phyloP scores from a whole-genome alignment of 1,284 basidiomycete species.

The Cryptococcus neoformans region DNA sequence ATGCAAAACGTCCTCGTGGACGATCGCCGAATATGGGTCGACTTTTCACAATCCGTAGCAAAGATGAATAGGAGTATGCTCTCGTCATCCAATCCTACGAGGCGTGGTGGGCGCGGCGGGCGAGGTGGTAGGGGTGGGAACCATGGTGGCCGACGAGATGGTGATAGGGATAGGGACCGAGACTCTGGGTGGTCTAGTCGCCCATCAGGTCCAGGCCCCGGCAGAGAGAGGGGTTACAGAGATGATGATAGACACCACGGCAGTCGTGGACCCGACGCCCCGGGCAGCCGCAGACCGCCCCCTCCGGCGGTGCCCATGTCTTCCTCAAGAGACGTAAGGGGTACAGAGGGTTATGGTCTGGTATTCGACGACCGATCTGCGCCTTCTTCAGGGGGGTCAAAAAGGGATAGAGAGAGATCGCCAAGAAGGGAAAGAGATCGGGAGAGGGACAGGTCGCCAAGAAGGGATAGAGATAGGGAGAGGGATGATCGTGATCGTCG shows the following conservation, averaged over 20 bases:
- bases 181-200: conserved; percentile 1
- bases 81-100: conserved; percentile 14
- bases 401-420: not conserved
- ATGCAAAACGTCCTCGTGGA: conserved; percentile 99
- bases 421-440: conserved; percentile 10
- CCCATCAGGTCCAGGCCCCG: too few relatives aligned
- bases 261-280: conserved; percentile 2
- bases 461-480: conserved; percentile 4
- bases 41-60: conserved; percentile 90
- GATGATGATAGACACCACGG: conserved; percentile 4
- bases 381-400: not conserved
- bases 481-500: conserved; percentile 14
- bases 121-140: conserved; percentile 8
- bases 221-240: too few relatives aligned
- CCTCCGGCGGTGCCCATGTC: not conserved
- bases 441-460: conserved; percentile 10
- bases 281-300: not conserved
- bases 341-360: conserved; percentile 16
- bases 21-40: conserved; percentile 97
- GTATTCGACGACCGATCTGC: conserved; percentile 10
- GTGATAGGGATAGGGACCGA: conserved; percentile 19
- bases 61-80: conserved; percentile 54
- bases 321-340: conserved; percentile 12
- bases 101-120: conserved; percentile 17
- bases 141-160: conserved; percentile 10